Percentiles rank a stretch among this genome's conserved stretches.
These are phyloP conservation scores for Amaranthus tricolor DNA, from an alignment of 179 eudicot genomes.

Conservation along the genomic window DNA sequence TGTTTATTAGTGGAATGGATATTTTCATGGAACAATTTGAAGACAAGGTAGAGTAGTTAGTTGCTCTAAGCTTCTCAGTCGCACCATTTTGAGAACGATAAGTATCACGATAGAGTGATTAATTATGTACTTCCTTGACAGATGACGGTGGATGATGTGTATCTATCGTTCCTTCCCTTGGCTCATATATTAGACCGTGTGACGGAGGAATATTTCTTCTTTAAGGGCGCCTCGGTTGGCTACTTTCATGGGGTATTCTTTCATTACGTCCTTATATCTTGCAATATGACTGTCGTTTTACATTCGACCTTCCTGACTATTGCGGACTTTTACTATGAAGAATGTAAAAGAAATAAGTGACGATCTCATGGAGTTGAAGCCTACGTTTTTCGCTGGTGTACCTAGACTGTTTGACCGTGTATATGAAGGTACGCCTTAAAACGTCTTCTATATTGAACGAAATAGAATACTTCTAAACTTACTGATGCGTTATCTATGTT, in stretches of 20 bases:
- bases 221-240: conserved; percentile 96
- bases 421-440: conserved; percentile 61
- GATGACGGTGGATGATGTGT: conserved; percentile 92
- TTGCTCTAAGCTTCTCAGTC: not conserved
- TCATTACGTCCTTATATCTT: not conserved
- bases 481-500: not conserved
- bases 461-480: not conserved
- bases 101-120: not conserved
- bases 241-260: conserved; percentile 84
- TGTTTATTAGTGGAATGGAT: conserved; percentile 62
- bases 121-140: conserved; percentile 20
- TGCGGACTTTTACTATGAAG: conserved; percentile 37
- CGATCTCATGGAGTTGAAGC: conserved; percentile 87
- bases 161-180: conserved; percentile 85
- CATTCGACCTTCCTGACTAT: not conserved
- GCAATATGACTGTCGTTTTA: not conserved
- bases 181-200: conserved; percentile 95
- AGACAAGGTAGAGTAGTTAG: conserved; percentile 56
- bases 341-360: conserved; percentile 69
- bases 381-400: conserved; percentile 93
- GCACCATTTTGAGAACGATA: not conserved
- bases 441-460: not conserved
- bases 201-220: conserved; percentile 86
- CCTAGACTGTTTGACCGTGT: conserved; percentile 85
- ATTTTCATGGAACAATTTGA: conserved; percentile 82